These are phyloP conservation scores for Lodderomyces margitis DNA, from an alignment of 1,139 yeast genomes.

Conservation along the genomic window DNA sequence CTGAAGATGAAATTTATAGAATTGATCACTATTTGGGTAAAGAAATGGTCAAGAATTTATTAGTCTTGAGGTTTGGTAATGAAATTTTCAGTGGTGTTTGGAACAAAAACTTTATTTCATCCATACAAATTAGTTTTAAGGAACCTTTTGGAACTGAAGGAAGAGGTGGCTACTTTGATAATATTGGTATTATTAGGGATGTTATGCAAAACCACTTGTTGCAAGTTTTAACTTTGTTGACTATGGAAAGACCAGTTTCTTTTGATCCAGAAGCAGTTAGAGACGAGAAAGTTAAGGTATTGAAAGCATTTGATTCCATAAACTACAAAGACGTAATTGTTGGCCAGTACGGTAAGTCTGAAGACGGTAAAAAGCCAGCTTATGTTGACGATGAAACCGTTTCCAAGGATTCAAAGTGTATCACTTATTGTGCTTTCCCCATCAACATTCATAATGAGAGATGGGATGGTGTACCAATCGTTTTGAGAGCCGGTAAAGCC, in stretches of 20 bases:
- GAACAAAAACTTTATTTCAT: constrained; percentile 75
- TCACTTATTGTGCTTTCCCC: constrained; percentile 87
- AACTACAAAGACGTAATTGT: constrained; percentile 64
- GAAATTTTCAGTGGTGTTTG: constrained; percentile 80
- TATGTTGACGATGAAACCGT: constrained; percentile 96
- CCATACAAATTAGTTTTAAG: constrained; percentile 87
- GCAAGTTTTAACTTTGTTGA: constrained; percentile 85
- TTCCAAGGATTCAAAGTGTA: constrained; percentile 73
- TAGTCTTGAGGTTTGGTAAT: constrained; percentile 88
- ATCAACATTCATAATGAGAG: constrained; percentile 83
- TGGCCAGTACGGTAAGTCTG: constrained; percentile 86
- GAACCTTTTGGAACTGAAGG: constrained; percentile 99
- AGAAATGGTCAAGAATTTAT: constrained; percentile 93
- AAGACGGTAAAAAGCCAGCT: constrained; percentile 85
- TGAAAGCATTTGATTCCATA: constrained; percentile 75
- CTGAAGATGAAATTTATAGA: constrained; percentile 89
- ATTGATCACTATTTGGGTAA: constrained; percentile 97
- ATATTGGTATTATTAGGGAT: constrained; percentile 93
- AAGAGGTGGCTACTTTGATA: constrained; percentile 96
- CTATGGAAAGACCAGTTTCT: constrained; percentile 94
- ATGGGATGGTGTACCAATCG: constrained; percentile 98
- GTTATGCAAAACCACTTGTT: constrained; percentile 97
- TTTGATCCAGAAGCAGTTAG: constrained; percentile 91
- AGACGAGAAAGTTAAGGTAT: constrained; percentile 92
- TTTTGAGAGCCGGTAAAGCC: constrained; percentile 96